Evolutionary conservation across 192 early-diverging fungal species (phyloP), one percentile per base, ranked within the genome.

Genomic region (Rhizoclosmatium sp.): DNA sequence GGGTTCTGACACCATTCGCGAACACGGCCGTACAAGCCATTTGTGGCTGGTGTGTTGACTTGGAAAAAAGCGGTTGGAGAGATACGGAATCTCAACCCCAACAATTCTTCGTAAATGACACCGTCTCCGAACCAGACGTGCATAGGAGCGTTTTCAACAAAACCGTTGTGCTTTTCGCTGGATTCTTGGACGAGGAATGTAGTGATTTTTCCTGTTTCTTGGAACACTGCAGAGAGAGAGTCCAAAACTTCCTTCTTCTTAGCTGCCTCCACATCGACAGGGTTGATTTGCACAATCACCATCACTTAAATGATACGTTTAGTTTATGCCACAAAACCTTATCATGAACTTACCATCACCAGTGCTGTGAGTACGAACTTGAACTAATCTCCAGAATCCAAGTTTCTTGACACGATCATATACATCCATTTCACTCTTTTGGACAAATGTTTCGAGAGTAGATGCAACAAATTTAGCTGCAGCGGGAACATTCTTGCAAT

Each of bases 31-130:
- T 94, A 95, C 49, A 95, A 80, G 2, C 88, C 46, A 72, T 94
- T 90, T 5, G 93, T 90, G 9, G 88, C 92, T 45, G 81, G 81
- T 16, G 93, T 91, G 78, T 95, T 95, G 70, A 93, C 85, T 84
- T 94, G 94, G 86, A 95, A 95, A 77, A 95, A 94, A 0, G 94
- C 85, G 47, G 81, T 88, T 40, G 91, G 91, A 1, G 93, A 94
- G 19, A 95, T 87, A 31, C 89, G 85, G 78, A 95, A 94, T 21
- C 68, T 82, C 67, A 83, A 81, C 39, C 90, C 92, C 47, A 93
- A 76, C 4, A 95, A 60, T 5, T 87, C 83, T 82, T 95, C 94
- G 69, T 92, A 84, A 1, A 94, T 82, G 45, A 83, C 80, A 42
- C 85, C 86, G 7, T 83, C 71, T 9, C 94, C 94, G 58, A 78